phyloP scores from a whole-genome alignment of 1,284 basidiomycete species.

The Baeospora myosura region DNA sequence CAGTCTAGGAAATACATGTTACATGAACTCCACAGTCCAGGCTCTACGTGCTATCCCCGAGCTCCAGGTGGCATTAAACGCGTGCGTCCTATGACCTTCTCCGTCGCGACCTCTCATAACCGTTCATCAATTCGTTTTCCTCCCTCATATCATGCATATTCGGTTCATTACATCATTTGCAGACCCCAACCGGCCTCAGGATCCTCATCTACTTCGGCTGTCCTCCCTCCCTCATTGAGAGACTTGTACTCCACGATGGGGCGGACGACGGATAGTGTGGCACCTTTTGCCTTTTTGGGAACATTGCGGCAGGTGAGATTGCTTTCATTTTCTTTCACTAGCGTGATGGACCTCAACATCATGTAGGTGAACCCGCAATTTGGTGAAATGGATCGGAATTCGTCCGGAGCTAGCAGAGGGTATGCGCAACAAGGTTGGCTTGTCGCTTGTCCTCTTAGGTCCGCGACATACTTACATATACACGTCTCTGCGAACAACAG shows the following conservation, averaged over 20 bases:
- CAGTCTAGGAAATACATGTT: conserved; percentile 85
- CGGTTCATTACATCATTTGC: conserved; percentile 17
- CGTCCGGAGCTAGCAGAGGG: conserved; percentile 36
- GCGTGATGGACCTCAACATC: background rate
- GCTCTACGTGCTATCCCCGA: conserved; percentile 88
- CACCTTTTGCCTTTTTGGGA: conserved; percentile 56
- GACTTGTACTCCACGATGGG: conserved; percentile 71
- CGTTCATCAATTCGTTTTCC: background rate
- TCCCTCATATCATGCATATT: background rate
- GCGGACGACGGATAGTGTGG: conserved; percentile 71
- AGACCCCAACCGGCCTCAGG: conserved; percentile 10
- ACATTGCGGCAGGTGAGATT: conserved; percentile 19
- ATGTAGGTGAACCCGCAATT: conserved; percentile 81
- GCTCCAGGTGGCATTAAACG: conserved; percentile 61
- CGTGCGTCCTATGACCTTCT: conserved; percentile 31
- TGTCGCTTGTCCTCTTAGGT: background rate
- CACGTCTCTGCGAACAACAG: no score
- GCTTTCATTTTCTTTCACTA: conserved; percentile 36
- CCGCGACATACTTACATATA: background rate
- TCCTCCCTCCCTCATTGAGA: conserved; percentile 56
- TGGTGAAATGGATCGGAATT: conserved; percentile 59
- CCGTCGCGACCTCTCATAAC: background rate
- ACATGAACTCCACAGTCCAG: conserved; percentile 95
- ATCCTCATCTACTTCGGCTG: conserved; percentile 19
- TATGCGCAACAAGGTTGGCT: conserved; percentile 87